Evolutionary conservation across 495 filamentous ascomycete species (phyloP), one percentile per base, ranked within the genome.

Genomic region (Emericellopsis terricola): DNA sequence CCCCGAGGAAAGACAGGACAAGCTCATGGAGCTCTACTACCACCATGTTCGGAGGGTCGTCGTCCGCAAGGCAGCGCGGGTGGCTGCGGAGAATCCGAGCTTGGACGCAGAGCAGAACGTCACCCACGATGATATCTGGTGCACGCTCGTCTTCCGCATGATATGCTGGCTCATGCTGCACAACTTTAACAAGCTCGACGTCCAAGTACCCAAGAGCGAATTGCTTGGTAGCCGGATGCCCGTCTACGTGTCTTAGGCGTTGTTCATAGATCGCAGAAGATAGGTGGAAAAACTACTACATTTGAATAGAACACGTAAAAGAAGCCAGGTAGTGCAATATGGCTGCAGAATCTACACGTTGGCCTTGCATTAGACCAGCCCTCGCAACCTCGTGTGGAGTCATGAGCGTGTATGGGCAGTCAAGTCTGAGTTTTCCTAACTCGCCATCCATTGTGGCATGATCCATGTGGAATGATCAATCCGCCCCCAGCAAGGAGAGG

Each of bases 141-240:
- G 59, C 32, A 49, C 52, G 10, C 45, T 65, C n/a, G 48, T 64
- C 1, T 60, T 64, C 34, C 48, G 64, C 4, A 68, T 66, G 64
- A 41, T 68, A 20, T 65, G 60, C 43, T 66, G 64, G 64, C 40
- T 68, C 4, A 41, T 57, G 36, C 41, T 66, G 40, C 62, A 68
- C 36, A 60, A 66, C 42, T 68, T 68, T 26, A 45, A 66, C 41
- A 56, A 54, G 17, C 46, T 52, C 21, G 64, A 68, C 27, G 48
- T 57, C 8, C 57, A 59, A 48, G 49, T 62, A 6, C 41, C 60
- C n/a, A 56, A 59, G 38, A 57, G 55, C 37, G 59, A 59, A 44
- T 41, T 62, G 20, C 35, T 56, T 23, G 61, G 60, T 8, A 64
- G 53, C 36, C 50, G 62, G n/a, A 49, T 65, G 49, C 62, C 62